These are phyloP conservation scores for Hansenula sp. DNA, from an alignment of 1,139 yeast genomes.

Conservation along the genomic window DNA sequence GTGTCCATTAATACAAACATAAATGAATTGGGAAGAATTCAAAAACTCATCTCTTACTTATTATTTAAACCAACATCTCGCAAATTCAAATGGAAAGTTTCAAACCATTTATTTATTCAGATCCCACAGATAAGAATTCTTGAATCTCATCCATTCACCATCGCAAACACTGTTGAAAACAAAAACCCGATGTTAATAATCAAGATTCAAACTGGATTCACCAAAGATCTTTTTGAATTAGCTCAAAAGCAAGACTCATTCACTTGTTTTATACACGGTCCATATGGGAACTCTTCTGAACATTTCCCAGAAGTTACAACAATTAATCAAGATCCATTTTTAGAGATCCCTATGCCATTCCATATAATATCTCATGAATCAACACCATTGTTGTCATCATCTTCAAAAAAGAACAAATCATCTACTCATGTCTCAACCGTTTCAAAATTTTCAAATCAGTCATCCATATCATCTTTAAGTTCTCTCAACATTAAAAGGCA, in stretches of 20 bases:
- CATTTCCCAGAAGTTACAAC: slow-evolving; percentile 15
- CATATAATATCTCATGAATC: not conserved
- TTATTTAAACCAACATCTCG: slow-evolving; percentile 7
- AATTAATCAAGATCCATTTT: not conserved
- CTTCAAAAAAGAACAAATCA: slow-evolving; percentile 2
- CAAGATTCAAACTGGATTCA: slow-evolving; percentile 19
- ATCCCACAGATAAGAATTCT: slow-evolving; percentile 15
- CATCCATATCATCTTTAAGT: not conserved
- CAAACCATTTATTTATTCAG: slow-evolving; percentile 20
- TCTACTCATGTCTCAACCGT: not conserved
- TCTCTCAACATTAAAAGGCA: slow-evolving; percentile 1
- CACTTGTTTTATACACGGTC: slow-evolving; percentile 21
- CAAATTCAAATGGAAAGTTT: slow-evolving; percentile 13
- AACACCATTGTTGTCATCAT: not conserved
- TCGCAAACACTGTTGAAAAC: slow-evolving; percentile 15
- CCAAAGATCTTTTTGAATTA: slow-evolving; percentile 11
- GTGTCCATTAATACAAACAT: slow-evolving; percentile 10
- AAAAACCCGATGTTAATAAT: slow-evolving; percentile 12
- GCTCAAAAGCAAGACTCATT: slow-evolving; percentile 5
- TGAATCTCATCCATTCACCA: slow-evolving; percentile 24
- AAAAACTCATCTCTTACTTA: slow-evolving; percentile 2
- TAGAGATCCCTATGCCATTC: not conserved
- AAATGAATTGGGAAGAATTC: not conserved
- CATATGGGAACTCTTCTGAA: slow-evolving; percentile 18
- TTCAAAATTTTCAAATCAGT: not conserved